These are phyloP conservation scores for Phyllosticta capitalensis DNA, from an alignment of 2,329 filamentous ascomycete species.

Conservation along the genomic window DNA sequence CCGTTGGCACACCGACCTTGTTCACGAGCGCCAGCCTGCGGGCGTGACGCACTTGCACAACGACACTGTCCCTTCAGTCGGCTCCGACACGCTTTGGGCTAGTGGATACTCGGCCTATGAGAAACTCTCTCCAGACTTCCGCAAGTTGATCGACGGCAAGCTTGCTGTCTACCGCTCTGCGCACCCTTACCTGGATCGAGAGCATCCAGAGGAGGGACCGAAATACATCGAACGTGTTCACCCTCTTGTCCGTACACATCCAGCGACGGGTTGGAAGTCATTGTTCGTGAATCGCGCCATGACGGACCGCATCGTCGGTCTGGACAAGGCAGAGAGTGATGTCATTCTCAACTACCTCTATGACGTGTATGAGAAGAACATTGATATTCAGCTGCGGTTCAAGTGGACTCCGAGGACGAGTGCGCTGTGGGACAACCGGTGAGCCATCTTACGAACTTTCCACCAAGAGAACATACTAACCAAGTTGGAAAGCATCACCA, in stretches of 20 bases:
- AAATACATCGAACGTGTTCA: conserved; percentile 59
- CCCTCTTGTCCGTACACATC: conserved; percentile 60
- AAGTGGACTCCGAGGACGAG: conserved; percentile 59
- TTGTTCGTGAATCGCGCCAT: conserved; percentile 63
- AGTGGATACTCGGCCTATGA: conserved; percentile 63
- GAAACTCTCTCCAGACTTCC: conserved; percentile 61
- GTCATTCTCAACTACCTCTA: conserved; percentile 57
- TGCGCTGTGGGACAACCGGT: conserved; percentile 63
- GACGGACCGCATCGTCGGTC: conserved; percentile 57
- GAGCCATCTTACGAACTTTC: conserved; percentile 14
- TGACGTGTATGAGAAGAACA: conserved; percentile 58
- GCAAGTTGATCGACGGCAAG: conserved; percentile 59
- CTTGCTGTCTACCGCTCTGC: conserved; percentile 56
- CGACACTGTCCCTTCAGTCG: conserved; percentile 53
- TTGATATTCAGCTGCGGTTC: conserved; percentile 64
- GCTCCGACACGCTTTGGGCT: conserved; percentile 66
- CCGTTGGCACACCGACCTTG: conserved; percentile 61
- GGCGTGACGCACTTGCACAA: conserved; percentile 61
- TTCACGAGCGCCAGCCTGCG: conserved; percentile 61
- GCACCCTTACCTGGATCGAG: conserved; percentile 57
- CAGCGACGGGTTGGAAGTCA: conserved; percentile 65
- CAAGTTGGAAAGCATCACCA: conserved; percentile 47
- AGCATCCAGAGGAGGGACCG: conserved; percentile 51
- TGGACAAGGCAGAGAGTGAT: conserved; percentile 61
- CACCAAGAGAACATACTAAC: not conserved